phyloP scores from a whole-genome alignment of 2,329 filamentous ascomycete genomes.

The Tricladium varicosporioides region DNA sequence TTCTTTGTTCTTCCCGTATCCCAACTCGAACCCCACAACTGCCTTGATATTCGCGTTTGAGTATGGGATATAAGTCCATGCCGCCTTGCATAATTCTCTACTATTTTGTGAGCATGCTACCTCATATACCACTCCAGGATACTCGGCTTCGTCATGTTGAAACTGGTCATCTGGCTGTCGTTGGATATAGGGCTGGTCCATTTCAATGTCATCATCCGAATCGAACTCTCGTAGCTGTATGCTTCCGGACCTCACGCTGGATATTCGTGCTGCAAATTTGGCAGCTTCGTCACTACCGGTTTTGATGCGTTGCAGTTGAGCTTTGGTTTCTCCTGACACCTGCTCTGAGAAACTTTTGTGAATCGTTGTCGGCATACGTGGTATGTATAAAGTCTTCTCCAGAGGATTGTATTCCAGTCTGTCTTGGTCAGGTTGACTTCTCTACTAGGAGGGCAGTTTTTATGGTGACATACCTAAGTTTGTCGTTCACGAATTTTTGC shows the following conservation, averaged over 20 bases:
- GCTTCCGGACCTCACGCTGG: constrained; percentile 15
- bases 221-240: constrained; percentile 18
- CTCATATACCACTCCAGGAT: constrained; percentile 16
- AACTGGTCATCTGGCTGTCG: constrained; percentile 12
- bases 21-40: constrained; percentile 17
- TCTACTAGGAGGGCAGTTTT: constrained; percentile 7
- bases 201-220: constrained; percentile 13
- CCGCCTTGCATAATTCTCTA: constrained; percentile 10
- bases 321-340: constrained; percentile 15
- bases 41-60: constrained; percentile 19
- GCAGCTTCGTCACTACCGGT: constrained; percentile 15
- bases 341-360: constrained; percentile 19
- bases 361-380: constrained; percentile 15
- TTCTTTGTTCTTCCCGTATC: constrained; percentile 18
- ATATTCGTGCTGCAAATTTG: constrained; percentile 17
- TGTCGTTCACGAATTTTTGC: constrained; percentile 13
- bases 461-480: constrained; percentile 12
- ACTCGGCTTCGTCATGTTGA: constrained; percentile 14
- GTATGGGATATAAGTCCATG: constrained; percentile 17
- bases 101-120: constrained; percentile 13
- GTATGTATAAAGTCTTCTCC: constrained; percentile 14
- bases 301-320: constrained; percentile 14
- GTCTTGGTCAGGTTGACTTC: constrained; percentile 9
- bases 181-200: constrained; percentile 11
- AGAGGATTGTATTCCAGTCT: constrained; percentile 16